Base-by-base conservation (phyloP, 2,329 filamentous ascomycete species). In the Colletotrichum gigasporum region DNA sequence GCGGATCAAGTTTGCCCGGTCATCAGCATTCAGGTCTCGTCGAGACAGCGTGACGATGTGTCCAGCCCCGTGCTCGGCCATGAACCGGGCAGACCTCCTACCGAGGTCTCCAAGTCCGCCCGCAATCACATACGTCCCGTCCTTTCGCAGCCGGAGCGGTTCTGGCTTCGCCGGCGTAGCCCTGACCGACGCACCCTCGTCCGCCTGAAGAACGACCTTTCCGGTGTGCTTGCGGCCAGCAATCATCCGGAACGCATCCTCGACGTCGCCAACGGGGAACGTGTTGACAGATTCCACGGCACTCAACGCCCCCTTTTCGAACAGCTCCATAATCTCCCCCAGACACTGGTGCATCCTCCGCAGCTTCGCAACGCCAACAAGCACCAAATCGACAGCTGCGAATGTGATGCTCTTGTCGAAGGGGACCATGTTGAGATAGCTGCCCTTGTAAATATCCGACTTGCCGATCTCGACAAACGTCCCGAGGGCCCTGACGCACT, bases 321-420 rank as follows among this genome's bases (percentile, higher is more conserved):
- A 65, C 5, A 68, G 35, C 3, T 57, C 52, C n/a, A 12, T 71
- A 41, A 56, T 62, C 22, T 55, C 63, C n/a, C 37, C 6, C 65
- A 72, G n/a, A n/a, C n/a, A n/a, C n/a, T n/a, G n/a, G n/a, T n/a
- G n/a, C n/a, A n/a, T n/a, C n/a, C n/a, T n/a, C n/a, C n/a, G n/a
- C n/a, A n/a, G n/a, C n/a, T n/a, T n/a, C 34, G 37, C 71, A 6
- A 62, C n/a, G n/a, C n/a, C n/a, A n/a, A n/a, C n/a, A n/a, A n/a
- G n/a, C n/a, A n/a, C n/a, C 41, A 83, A 71, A 58, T 84, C 81
- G 2, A 84, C 76, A 0, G 81, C 79, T 60, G 78, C 76, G 67
- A 82, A 83, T 42, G 78, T 81, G 32, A 77, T 76, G 62, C 83
- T 83, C 35, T 67, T 70, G 14, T 82, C 79, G 51, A 83, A 80